Percentiles rank a stretch among this genome's conserved stretches.
Evolutionary conservation across 2,329 filamentous ascomycete species (phyloP).

Genomic region (Fusarium papillatum): DNA sequence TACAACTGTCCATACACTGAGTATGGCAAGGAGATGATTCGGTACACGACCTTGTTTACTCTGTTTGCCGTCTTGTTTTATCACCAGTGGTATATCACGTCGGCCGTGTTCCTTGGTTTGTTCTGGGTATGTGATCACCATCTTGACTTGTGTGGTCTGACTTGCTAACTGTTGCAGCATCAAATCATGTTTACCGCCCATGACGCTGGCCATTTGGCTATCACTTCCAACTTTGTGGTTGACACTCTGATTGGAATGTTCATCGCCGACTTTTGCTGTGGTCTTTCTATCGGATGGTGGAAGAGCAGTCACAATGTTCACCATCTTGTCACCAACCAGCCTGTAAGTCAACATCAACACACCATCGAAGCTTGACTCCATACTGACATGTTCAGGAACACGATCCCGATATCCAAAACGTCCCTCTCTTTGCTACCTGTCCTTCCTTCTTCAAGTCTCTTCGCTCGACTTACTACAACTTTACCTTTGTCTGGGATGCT

Average conservation of each 20-base stretch:
- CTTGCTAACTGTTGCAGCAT: slow-evolving; percentile 58
- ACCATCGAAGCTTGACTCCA: not conserved
- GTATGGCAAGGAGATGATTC: slow-evolving; percentile 70
- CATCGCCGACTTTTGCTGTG: slow-evolving; percentile 75
- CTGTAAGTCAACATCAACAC: slow-evolving; percentile 50
- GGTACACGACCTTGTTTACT: slow-evolving; percentile 66
- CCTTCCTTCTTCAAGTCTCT: slow-evolving; percentile 75
- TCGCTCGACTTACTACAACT: slow-evolving; percentile 76
- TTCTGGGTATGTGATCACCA: slow-evolving; percentile 64
- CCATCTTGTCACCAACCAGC: slow-evolving; percentile 75
- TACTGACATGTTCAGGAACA: slow-evolving; percentile 56
- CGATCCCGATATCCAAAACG: slow-evolving; percentile 74
- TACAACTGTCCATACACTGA: slow-evolving; percentile 71
- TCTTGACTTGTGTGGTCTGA: not conserved
- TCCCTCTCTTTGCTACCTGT: slow-evolving; percentile 77
- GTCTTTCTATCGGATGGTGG: slow-evolving; percentile 78
- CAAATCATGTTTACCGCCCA: slow-evolving; percentile 79
- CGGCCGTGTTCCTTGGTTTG: slow-evolving; percentile 69
- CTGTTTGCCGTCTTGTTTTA: slow-evolving; percentile 61
- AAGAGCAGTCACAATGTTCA: slow-evolving; percentile 79
- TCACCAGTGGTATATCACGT: slow-evolving; percentile 68
- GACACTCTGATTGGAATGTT: slow-evolving; percentile 74
- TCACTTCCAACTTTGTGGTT: slow-evolving; percentile 69
- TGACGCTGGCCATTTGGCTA: slow-evolving; percentile 74
- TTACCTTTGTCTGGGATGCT: slow-evolving; percentile 73